These are phyloP conservation scores for Paramecium primaurelia DNA, from an alignment of 73 alveolate species.

Conservation along the genomic window DNA sequence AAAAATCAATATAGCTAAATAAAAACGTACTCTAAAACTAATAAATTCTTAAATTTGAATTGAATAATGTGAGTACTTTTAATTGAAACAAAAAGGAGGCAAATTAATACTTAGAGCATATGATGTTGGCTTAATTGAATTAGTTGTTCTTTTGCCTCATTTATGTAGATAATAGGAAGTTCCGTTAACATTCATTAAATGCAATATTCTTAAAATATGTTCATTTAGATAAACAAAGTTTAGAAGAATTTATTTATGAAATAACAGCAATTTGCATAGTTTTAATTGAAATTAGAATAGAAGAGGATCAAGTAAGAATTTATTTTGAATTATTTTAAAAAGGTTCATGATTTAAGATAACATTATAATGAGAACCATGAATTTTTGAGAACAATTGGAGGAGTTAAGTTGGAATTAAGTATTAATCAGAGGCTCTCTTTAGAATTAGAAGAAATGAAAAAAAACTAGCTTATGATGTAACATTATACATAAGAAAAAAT, in stretches of 20 bases:
- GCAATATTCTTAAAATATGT: neutral
- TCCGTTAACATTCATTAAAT: constrained; percentile 90
- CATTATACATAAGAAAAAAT: neutral
- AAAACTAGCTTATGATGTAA: constrained; percentile 66
- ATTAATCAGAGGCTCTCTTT: constrained; percentile 61
- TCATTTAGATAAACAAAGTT: constrained; percentile 80
- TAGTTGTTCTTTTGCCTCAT: constrained; percentile 91
- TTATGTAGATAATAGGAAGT: constrained; percentile 93
- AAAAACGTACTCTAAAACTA: constrained; percentile 85
- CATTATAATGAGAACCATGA: constrained; percentile 68
- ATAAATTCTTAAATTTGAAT: constrained; percentile 89
- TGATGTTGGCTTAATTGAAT: constrained; percentile 97
- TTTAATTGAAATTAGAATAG: constrained; percentile 83
- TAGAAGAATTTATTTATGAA: constrained; percentile 93
- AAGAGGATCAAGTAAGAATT: constrained; percentile 78
- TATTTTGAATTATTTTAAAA: neutral
- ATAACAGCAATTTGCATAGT: constrained; percentile 96
- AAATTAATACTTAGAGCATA: constrained; percentile 94
- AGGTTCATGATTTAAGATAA: neutral
- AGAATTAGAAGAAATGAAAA: constrained; percentile 65
- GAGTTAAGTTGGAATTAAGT: constrained; percentile 57
- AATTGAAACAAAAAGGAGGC: constrained; percentile 83
- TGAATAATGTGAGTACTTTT: constrained; percentile 65
- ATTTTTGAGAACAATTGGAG: constrained; percentile 60
- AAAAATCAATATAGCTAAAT: constrained; percentile 74